Conservation (phyloP, 192 early-diverging fungal genomes). For the Radiomyces spectabilis region DNA sequence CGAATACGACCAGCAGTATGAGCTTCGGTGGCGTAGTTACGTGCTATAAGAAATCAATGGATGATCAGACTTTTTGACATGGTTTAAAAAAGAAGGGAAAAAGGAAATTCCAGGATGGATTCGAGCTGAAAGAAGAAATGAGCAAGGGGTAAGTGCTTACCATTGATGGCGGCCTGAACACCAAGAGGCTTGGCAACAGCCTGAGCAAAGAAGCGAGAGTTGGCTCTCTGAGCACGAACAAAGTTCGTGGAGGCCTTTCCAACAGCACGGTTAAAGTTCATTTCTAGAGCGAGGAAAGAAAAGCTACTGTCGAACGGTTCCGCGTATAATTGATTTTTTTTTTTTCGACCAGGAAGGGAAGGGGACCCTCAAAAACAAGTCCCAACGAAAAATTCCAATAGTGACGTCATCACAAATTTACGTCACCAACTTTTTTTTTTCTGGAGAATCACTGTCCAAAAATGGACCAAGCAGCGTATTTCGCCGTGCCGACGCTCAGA, state of each 20-base stretch:
- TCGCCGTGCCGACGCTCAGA: too few species aligned
- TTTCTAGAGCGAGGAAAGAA: not conserved
- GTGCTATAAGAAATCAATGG: too few species aligned
- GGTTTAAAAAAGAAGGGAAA: not conserved
- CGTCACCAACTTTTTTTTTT: too few species aligned
- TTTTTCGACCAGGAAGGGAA: too few species aligned
- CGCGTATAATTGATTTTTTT: too few species aligned
- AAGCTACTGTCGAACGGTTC: too few species aligned
- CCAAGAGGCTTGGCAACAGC: conserved; percentile 16
- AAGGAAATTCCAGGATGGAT: not conserved
- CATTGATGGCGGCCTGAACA: conserved; percentile 6
- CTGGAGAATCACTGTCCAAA: too few species aligned
- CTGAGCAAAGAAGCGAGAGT: conserved; percentile 11
- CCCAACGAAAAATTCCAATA: too few species aligned
- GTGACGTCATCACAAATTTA: too few species aligned
- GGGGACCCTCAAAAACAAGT: too few species aligned
- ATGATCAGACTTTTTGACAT: too few species aligned
- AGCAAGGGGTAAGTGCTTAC: not conserved
- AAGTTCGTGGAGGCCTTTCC: conserved; percentile 12
- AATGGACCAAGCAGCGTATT: too few species aligned
- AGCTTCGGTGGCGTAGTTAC: conserved; percentile 58
- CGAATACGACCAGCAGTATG: conserved; percentile 71
- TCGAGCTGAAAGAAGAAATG: not conserved
- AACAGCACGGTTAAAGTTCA: conserved; percentile 13
- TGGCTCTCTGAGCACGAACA: conserved; percentile 10